Percentiles rank a stretch among this genome's conserved stretches.
Evolutionary conservation across 352 stramenopile genomes (phyloP).

Genomic region (Pythium brachiatum): DNA sequence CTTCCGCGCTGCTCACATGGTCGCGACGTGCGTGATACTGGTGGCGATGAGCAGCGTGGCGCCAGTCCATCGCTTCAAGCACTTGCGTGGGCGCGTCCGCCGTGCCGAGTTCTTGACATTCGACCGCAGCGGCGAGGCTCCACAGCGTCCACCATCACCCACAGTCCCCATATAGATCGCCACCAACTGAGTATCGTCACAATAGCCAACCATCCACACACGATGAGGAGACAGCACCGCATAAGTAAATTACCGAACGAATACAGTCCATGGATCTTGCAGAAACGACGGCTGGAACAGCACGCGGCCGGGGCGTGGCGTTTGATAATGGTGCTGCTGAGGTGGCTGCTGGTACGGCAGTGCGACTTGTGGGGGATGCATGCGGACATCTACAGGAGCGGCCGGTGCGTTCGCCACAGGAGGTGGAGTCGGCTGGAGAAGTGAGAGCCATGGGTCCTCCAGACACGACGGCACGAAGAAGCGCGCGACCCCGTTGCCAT

Average conservation of each 20-base stretch:
- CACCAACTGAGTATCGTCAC: too few species aligned
- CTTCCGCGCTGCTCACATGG: slow-evolving; percentile 36
- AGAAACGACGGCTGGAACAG: slow-evolving; percentile 76
- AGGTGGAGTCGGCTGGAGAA: slow-evolving; percentile 22
- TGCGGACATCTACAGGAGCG: slow-evolving; percentile 4
- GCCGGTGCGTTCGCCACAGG: not conserved
- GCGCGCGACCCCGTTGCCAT: slow-evolving; percentile 37
- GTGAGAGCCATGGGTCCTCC: slow-evolving; percentile 56
- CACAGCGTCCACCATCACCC: not conserved
- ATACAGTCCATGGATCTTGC: slow-evolving; percentile 47
- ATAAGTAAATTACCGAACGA: slow-evolving; percentile 12
- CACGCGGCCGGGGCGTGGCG: slow-evolving; percentile 41
- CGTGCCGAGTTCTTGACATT: slow-evolving; percentile 46
- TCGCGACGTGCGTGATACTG: slow-evolving; percentile 43
- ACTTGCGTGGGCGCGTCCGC: slow-evolving; percentile 38
- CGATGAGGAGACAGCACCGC: not conserved
- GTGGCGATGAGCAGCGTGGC: slow-evolving; percentile 41
- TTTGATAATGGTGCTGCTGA: not conserved
- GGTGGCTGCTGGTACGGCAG: not conserved
- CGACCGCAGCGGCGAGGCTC: slow-evolving; percentile 19
- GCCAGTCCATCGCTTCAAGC: slow-evolving; percentile 36
- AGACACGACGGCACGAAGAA: slow-evolving; percentile 72
- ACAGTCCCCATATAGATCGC: not conserved
- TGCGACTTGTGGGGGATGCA: not conserved
- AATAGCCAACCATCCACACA: slow-evolving; percentile 17